Conservation (phyloP, 305 asterid species). For the Solanum hybrid region DNA sequence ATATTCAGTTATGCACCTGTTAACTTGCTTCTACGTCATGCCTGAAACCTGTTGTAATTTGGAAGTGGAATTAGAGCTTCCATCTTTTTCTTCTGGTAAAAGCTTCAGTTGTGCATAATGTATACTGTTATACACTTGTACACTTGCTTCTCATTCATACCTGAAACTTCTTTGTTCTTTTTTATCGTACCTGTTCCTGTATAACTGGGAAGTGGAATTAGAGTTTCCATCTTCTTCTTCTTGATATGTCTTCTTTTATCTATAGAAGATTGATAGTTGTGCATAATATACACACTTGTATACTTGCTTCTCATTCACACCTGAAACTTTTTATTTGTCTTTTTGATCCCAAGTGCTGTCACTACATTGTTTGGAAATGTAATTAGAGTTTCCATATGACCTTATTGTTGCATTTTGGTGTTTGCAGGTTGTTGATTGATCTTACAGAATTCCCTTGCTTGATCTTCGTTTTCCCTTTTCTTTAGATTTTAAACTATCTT, state of each 20-base stretch:
- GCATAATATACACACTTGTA: neutral
- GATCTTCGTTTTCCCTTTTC: neutral
- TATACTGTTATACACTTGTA: neutral
- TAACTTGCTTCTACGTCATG: neutral
- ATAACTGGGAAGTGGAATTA: neutral
- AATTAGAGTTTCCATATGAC: neutral
- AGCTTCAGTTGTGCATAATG: neutral
- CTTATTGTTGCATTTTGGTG: neutral
- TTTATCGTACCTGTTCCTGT: neutral
- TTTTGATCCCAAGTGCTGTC: neutral
- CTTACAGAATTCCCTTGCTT: neutral
- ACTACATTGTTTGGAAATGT: neutral
- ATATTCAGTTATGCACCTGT: neutral
- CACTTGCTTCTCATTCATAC: neutral
- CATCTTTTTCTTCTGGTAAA: neutral
- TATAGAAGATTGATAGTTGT: neutral
- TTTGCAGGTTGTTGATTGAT: neutral
- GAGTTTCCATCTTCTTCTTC: neutral
- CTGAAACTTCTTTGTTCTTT: neutral
- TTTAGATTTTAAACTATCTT: neutral
- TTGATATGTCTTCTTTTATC: neutral
- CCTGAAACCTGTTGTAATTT: neutral
- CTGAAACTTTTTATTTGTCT: neutral
- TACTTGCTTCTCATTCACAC: neutral
- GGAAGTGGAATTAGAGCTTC: neutral